A percentile compares a stretch with the other conserved stretches of the same genome.
These are phyloP conservation scores for Brassica cretica DNA, from an alignment of 345 rosid genomes.

Conservation along the genomic window DNA sequence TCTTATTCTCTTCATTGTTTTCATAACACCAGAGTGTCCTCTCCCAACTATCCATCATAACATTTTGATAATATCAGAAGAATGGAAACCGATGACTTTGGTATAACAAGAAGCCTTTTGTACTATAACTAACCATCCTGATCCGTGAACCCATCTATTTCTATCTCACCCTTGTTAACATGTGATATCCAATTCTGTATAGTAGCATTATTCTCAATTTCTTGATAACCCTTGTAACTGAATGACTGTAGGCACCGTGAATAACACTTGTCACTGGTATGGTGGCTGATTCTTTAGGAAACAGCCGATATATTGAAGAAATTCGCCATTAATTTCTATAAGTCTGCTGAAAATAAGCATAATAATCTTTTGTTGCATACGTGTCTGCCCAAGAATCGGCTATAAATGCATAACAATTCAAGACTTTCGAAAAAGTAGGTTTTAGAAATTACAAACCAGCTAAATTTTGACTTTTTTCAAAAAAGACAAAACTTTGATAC, in stretches of 20 bases:
- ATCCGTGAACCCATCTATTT: too few relatives aligned
- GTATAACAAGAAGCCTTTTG: too few relatives aligned
- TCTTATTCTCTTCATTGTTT: too few relatives aligned
- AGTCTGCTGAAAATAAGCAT: background rate
- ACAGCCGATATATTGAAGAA: background rate
- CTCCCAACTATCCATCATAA: too few relatives aligned
- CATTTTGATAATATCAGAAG: too few relatives aligned
- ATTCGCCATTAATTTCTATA: background rate
- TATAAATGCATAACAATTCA: background rate
- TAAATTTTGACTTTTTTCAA: background rate
- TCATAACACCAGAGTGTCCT: too few relatives aligned
- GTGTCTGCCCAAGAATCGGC: background rate
- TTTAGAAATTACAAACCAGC: slow-evolving; percentile 1
- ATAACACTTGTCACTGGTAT: background rate
- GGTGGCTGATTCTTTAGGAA: background rate
- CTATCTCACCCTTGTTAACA: too few relatives aligned
- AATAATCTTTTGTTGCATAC: background rate
- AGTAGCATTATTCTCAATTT: background rate
- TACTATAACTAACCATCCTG: too few relatives aligned
- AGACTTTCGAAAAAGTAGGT: background rate
- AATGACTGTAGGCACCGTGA: background rate
- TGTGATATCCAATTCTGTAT: background rate
- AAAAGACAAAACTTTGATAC: background rate
- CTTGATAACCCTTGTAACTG: background rate
- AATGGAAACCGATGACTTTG: too few relatives aligned